Percentiles rank a stretch among this genome's conserved stretches.
Evolutionary conservation across 441 rosid species (phyloP).

Genomic region (Aquilaria agallochum): DNA sequence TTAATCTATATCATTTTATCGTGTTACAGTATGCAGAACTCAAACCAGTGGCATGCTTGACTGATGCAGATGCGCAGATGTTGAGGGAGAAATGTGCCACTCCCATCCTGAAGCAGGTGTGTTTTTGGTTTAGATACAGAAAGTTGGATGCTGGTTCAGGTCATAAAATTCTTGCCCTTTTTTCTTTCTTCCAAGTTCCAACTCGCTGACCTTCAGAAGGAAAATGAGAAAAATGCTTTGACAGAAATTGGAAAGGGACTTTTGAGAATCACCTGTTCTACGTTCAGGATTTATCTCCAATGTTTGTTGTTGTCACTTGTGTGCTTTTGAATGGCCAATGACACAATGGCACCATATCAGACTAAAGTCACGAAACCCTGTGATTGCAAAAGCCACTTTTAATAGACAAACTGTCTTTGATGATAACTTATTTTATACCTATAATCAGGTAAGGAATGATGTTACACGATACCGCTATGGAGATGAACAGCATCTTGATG

Average conservation of each 20-base stretch:
- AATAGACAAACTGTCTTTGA: too few relatives aligned
- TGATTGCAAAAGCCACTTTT: too few relatives aligned
- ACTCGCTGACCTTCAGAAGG: too few relatives aligned
- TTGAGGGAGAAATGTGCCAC: constrained; percentile 76
- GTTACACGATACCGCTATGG: constrained; percentile 90
- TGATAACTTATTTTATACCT: constrained; percentile 14
- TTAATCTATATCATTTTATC: constrained; percentile 9
- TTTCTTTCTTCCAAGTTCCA: neutral
- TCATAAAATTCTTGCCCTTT: neutral
- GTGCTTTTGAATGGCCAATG: too few relatives aligned
- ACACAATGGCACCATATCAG: too few relatives aligned
- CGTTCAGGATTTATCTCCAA: too few relatives aligned
- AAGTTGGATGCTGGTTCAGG: neutral
- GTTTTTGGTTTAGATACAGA: constrained; percentile 2
- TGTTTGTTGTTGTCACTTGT: too few relatives aligned
- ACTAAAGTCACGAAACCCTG: too few relatives aligned
- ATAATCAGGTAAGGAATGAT: constrained; percentile 77
- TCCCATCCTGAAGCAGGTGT: constrained; percentile 90
- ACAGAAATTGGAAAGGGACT: too few relatives aligned
- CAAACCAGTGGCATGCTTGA: constrained; percentile 92
- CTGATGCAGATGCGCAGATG: constrained; percentile 70
- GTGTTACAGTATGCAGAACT: constrained; percentile 85
- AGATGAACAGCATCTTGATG: constrained; percentile 95
- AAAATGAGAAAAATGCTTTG: too few relatives aligned
- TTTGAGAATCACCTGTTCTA: too few relatives aligned